Conservation (phyloP, 768 basidiomycete species). For the Pulveroboletus sp. region DNA sequence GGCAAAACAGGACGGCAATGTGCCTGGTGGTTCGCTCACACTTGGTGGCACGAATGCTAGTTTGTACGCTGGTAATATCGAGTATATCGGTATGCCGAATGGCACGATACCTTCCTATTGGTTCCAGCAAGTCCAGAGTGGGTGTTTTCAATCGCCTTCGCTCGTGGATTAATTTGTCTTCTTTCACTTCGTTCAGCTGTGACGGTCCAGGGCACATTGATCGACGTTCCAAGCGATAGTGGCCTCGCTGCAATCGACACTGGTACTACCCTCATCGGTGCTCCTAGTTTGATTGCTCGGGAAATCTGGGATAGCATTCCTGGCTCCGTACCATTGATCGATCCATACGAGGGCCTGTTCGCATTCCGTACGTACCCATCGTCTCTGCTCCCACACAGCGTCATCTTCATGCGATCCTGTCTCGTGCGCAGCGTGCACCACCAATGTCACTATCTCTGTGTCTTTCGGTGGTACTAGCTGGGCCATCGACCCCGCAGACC, state of each 20-base stretch:
- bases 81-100: constrained; percentile 49
- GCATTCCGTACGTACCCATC: constrained; percentile 55
- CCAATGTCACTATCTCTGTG: constrained; percentile 49
- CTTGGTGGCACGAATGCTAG: constrained; percentile 57
- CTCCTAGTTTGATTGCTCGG: constrained; percentile 55
- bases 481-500: constrained; percentile 67
- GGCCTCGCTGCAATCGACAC: constrained; percentile 78
- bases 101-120: constrained; percentile 43
- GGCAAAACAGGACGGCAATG: constrained; percentile 26
- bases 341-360: constrained; percentile 59
- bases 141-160: constrained; percentile 15
- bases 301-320: constrained; percentile 62
- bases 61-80: constrained; percentile 61
- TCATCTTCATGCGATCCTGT: background rate
- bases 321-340: constrained; percentile 42
- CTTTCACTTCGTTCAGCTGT: constrained; percentile 36
- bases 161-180: background rate
- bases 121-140: constrained; percentile 50
- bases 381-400: background rate
- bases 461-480: constrained; percentile 76
- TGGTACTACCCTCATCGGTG: constrained; percentile 88
- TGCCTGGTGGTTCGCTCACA: constrained; percentile 63
- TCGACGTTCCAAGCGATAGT: constrained; percentile 39
- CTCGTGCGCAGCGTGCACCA: constrained; percentile 52
- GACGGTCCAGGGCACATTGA: constrained; percentile 49